Base-by-base conservation (phyloP, 495 filamentous ascomycete genomes). In the Daldinia concentrica region DNA sequence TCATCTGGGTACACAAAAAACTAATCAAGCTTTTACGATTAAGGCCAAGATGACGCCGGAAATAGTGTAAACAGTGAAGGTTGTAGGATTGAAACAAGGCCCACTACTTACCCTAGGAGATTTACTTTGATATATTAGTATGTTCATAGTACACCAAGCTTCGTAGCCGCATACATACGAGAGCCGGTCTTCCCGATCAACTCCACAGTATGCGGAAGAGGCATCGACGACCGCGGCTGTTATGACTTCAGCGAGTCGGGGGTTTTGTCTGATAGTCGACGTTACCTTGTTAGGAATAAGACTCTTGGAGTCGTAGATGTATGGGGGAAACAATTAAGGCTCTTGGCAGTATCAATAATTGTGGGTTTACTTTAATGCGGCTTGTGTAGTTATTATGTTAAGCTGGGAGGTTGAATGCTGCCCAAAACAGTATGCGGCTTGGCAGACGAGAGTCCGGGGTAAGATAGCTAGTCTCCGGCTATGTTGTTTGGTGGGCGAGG, bases 281-380 rank as follows among this genome's bases (percentile, higher is more conserved):
- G 29, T 62, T 52, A 43, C 65, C 65, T 34, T 34, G 50, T 62
- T 58, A 58, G 50, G 65, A 64, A 54, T 54, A 65, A 52, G 56
- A 36, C 60, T 26, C n/a, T 54, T 59, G 22, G 50, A 65, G 60
- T 64, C 61, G 61, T 37, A 64, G 15, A 57, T 19, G 17, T 36
- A 57, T 36, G 54, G 70, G 58, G 55, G 54, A 74, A 66, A 62
- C 51, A 55, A 39, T 19, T 55, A 12, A 4, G 26, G 26, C 29
- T 67, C 67, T 74, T 74, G 67, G 67, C 71, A 61, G 67, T 74
- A 67, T 70, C 67, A 74, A 64, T 45, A 66, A 62, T 69, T 66
- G 62, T 68, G 66, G 66, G 52, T 30, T 61, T 65, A 43, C 22
- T 59, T 26, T 66, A 73, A 73, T 73, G 66, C 71, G 51, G 60